phyloP scores from a whole-genome alignment of 257 asterid species.

The Solanum lycopersicoides region DNA sequence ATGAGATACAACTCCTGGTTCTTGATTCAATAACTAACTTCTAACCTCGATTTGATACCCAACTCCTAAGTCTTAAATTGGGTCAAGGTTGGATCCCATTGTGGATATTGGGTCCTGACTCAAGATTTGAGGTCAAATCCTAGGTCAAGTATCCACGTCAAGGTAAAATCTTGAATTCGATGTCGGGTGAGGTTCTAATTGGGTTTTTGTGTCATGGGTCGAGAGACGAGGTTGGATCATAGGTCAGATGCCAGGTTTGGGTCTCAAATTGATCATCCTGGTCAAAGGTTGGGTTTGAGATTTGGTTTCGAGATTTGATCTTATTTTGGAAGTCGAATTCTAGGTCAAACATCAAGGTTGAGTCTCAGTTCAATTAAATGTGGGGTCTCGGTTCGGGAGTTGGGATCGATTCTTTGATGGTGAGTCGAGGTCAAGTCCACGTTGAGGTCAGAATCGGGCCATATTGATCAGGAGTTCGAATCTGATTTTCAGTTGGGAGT shows the following conservation, averaged over 20 bases:
- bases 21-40: not conserved
- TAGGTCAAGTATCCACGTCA: not conserved
- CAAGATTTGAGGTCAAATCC: not conserved
- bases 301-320: not conserved
- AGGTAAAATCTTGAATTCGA: not conserved
- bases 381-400: not conserved
- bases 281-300: no score
- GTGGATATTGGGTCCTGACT: not conserved
- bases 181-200: not conserved
- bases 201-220: accelerated
- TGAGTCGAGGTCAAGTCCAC: not conserved
- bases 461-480: not conserved
- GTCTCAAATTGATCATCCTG: not conserved
- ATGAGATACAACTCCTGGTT: not conserved
- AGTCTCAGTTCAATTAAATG: not conserved
- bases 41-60: not conserved
- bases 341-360: not conserved
- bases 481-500: no score
- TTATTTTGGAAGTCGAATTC: no score
- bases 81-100: not conserved
- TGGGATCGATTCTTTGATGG: not conserved
- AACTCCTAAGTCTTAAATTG: not conserved
- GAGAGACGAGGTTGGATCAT: not conserved
- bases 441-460: not conserved
- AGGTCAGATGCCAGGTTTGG: not conserved